phyloP scores from a whole-genome alignment of 1,284 basidiomycete genomes.

The Leccinum pachyderme region DNA sequence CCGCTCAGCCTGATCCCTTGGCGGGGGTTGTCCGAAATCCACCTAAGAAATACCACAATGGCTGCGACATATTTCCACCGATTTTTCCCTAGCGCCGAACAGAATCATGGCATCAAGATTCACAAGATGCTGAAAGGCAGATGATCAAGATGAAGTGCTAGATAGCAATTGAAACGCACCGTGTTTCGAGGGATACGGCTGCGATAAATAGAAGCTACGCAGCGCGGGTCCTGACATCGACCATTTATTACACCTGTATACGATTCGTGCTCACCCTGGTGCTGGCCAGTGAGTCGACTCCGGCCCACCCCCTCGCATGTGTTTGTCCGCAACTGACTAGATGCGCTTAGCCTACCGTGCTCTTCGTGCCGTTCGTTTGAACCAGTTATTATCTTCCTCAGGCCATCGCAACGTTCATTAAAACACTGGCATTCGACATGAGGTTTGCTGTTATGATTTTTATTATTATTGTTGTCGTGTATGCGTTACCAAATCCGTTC shows the following conservation, averaged over 20 bases:
- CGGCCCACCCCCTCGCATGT: not conserved
- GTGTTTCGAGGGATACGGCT: not conserved
- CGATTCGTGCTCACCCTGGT: not conserved
- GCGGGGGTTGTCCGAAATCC: no score
- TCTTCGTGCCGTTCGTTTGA: not conserved
- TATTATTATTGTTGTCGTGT: not conserved
- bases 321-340: not conserved
- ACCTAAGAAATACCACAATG: not conserved
- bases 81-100: not conserved
- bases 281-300: constrained; percentile 1
- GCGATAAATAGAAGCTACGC: not conserved
- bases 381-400: not conserved
- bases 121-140: not conserved
- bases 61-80: not conserved
- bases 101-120: not conserved
- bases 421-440: not conserved
- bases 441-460: not conserved
- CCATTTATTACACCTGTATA: not conserved
- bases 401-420: not conserved
- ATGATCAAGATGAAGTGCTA: not conserved
- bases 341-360: not conserved
- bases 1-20: not conserved
- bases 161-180: not conserved
- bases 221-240: not conserved
- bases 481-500: not conserved